These are phyloP conservation scores for Pelargonium citronellum DNA, from an alignment of 441 rosid genomes.

Conservation along the genomic window DNA sequence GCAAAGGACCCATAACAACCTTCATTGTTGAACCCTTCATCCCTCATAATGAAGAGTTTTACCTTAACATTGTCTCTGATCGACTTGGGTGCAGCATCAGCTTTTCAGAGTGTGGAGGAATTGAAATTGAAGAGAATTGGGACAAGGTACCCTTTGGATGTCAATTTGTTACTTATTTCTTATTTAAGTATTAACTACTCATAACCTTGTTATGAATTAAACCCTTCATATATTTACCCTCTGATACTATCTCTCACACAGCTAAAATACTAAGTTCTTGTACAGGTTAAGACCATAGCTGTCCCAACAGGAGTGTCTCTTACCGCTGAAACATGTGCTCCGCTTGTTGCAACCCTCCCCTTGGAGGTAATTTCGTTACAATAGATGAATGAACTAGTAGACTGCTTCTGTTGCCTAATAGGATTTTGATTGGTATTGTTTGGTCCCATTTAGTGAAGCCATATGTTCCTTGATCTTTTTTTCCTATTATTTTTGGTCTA, in stretches of 20 bases:
- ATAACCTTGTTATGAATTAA: background rate
- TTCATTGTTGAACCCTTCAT: conserved; percentile 62
- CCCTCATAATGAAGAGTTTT: conserved; percentile 62
- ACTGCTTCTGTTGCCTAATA: conserved; percentile 2
- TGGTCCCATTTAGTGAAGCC: background rate
- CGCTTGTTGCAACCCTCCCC: conserved; percentile 64
- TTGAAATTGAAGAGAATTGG: conserved; percentile 74
- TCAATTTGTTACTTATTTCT: background rate
- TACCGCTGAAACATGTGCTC: conserved; percentile 49
- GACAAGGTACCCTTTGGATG: conserved; percentile 39
- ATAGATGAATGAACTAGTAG: conserved; percentile 10
- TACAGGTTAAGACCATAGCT: conserved; percentile 54
- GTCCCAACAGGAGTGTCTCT: conserved; percentile 45
- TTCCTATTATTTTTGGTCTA: too few species aligned
- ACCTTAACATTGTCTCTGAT: conserved; percentile 59
- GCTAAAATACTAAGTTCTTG: conserved; percentile 14
- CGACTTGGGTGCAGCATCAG: conserved; percentile 61
- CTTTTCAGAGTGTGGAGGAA: conserved; percentile 74
- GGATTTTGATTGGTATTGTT: background rate
- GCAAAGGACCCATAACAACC: conserved; percentile 64
- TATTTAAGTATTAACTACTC: background rate
- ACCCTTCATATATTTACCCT: conserved; percentile 8
- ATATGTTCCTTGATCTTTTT: too few species aligned
- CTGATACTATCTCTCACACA: conserved; percentile 5
- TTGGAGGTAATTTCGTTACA: conserved; percentile 43